Conservation (phyloP, 1,139 yeast species). For the Geotrichum fermentans region DNA sequence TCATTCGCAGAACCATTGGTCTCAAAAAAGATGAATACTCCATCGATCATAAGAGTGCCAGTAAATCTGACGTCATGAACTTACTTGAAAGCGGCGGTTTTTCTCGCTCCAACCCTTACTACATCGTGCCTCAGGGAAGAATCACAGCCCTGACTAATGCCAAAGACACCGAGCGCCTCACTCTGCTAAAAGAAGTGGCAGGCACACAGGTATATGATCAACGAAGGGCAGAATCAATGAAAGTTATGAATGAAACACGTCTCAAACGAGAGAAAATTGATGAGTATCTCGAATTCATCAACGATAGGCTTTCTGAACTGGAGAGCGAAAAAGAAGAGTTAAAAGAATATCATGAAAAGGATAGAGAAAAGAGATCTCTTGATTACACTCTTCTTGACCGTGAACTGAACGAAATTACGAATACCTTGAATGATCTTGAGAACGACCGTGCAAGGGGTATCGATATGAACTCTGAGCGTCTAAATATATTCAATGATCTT, state of each 20-base stretch:
- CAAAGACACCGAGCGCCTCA: conserved; percentile 73
- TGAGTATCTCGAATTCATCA: conserved; percentile 65
- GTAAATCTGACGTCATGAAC: conserved; percentile 77
- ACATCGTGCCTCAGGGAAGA: conserved; percentile 95
- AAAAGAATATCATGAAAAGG: conserved; percentile 61
- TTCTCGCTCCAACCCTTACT: conserved; percentile 85
- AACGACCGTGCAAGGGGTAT: conserved; percentile 52
- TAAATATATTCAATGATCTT: conserved; percentile 46
- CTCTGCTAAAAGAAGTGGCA: conserved; percentile 81
- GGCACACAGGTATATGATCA: conserved; percentile 91
- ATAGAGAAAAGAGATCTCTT: conserved; percentile 61
- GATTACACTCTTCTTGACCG: conserved; percentile 77
- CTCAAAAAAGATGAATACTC: conserved; percentile 83
- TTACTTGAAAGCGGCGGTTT: conserved; percentile 89
- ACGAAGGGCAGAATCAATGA: conserved; percentile 70
- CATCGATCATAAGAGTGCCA: conserved; percentile 70
- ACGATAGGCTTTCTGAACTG: conserved; percentile 68
- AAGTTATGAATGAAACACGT: conserved; percentile 71
- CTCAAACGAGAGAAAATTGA: conserved; percentile 69
- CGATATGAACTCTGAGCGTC: conserved; percentile 44
- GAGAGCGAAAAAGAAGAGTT: conserved; percentile 78
- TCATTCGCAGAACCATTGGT: conserved; percentile 83
- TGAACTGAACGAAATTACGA: conserved; percentile 59
- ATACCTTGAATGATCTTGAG: conserved; percentile 59
- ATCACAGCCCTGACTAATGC: conserved; percentile 80